Evolutionary conservation across 495 filamentous ascomycete genomes (phyloP).

Genomic region (Viridothelium virens): DNA sequence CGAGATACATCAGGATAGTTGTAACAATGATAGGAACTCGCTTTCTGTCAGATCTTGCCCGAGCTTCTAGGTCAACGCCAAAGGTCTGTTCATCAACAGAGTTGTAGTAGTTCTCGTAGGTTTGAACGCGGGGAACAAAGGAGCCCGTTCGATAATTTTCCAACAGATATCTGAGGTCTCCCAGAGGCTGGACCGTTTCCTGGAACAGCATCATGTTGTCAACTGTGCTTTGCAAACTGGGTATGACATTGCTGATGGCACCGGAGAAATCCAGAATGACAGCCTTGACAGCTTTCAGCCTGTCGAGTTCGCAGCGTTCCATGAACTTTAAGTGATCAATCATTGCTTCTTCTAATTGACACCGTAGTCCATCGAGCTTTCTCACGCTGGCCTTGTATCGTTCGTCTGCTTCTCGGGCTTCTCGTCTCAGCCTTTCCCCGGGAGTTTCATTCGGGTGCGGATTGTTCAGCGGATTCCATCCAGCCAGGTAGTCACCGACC

Average conservation of each 20-base stretch:
- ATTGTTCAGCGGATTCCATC: conserved; percentile 88
- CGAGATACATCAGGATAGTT: conserved; percentile 84
- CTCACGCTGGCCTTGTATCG: conserved; percentile 79
- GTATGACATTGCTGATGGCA: conserved; percentile 96
- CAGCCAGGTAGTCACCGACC: conserved; percentile 57
- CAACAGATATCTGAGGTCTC: conserved; percentile 89
- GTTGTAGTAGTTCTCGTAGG: conserved; percentile 99
- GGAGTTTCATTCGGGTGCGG: conserved; percentile 86
- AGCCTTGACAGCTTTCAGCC: conserved; percentile 94
- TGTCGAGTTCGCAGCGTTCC: conserved; percentile 94
- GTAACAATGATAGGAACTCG: conserved; percentile 91
- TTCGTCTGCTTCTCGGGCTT: conserved; percentile 86
- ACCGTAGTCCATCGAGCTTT: conserved; percentile 81
- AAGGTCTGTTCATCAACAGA: conserved; percentile 96
- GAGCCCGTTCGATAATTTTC: conserved; percentile 95
- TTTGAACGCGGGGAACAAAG: conserved; percentile 83
- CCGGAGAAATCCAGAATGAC: conserved; percentile 97
- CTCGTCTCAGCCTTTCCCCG: conserved; percentile 73
- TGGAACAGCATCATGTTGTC: conserved; percentile 99
- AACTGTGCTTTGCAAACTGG: conserved; percentile 85
- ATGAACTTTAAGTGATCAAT: conserved; percentile 88
- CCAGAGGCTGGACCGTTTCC: conserved; percentile 88
- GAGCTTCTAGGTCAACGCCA: conserved; percentile 90
- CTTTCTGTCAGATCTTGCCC: conserved; percentile 87
- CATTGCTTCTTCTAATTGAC: conserved; percentile 90